Evolutionary conservation across 345 rosid genomes (phyloP).

Genomic region (Eucalyptus sp.): DNA sequence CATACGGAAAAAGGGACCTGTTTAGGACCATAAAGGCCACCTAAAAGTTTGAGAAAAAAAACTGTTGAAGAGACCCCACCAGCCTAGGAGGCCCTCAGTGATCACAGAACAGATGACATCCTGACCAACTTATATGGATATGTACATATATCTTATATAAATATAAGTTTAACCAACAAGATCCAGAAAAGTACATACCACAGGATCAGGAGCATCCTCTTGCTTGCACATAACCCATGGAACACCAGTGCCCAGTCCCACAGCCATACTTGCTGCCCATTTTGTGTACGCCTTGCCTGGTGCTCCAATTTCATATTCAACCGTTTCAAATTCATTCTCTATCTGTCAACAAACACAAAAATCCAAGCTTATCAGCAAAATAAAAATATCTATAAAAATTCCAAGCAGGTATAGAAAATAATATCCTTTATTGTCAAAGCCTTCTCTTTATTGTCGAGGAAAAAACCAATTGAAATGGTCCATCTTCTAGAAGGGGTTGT

Average conservation of each 20-base stretch:
- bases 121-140: background rate
- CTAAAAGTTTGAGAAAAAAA: background rate
- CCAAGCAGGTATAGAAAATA: background rate
- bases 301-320: background rate
- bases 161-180: background rate
- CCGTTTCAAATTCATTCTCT: constrained; percentile 6
- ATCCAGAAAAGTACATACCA: background rate
- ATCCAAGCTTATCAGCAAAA: background rate
- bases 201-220: constrained; percentile 36
- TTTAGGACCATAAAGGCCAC: background rate
- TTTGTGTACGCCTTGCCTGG: constrained; percentile 10
- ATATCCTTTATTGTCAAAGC: background rate
- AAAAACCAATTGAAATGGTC: background rate
- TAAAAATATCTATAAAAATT: background rate
- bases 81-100: background rate
- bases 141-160: background rate
- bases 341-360: background rate
- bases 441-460: background rate
- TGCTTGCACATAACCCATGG: constrained; percentile 56
- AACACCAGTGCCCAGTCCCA: constrained; percentile 30
- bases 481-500: background rate
- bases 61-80: background rate
- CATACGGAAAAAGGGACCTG: background rate
- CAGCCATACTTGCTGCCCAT: constrained; percentile 43
- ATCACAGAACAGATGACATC: background rate